These are phyloP conservation scores for Stellera chamaejasme DNA, from an alignment of 345 rosid species.

Conservation along the genomic window DNA sequence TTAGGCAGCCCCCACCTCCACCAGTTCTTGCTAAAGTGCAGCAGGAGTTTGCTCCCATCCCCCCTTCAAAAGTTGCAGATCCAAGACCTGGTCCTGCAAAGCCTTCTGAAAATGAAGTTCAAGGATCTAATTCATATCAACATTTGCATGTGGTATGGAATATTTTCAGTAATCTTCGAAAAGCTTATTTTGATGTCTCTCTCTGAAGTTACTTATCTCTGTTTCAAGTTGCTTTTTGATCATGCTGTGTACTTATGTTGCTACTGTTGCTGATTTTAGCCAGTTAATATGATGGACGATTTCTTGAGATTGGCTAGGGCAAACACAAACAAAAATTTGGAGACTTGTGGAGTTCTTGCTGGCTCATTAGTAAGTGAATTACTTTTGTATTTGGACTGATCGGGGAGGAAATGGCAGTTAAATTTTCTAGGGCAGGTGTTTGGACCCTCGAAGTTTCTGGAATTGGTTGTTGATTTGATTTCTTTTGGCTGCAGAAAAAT, in stretches of 20 bases:
- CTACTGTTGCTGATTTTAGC: constrained; percentile 27
- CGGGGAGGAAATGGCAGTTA: not conserved
- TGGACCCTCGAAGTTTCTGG: not conserved
- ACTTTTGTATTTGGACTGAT: not conserved
- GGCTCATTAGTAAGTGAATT: constrained; percentile 69
- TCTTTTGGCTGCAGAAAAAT: constrained; percentile 53
- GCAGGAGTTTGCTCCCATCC: constrained; percentile 50
- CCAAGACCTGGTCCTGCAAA: constrained; percentile 98
- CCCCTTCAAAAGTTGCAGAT: constrained; percentile 94
- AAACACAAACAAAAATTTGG: constrained; percentile 81
- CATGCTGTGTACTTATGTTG: constrained; percentile 12
- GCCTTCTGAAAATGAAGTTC: constrained; percentile 39
- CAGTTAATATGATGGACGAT: constrained; percentile 79
- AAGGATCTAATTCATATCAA: constrained; percentile 53
- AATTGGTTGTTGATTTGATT: constrained; percentile 15
- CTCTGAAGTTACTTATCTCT: too few relatives aligned
- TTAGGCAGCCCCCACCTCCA: constrained; percentile 87
- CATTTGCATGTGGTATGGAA: constrained; percentile 79
- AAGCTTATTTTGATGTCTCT: too few relatives aligned
- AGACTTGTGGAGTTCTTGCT: constrained; percentile 94
- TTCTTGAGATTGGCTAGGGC: constrained; percentile 73
- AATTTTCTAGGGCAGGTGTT: not conserved
- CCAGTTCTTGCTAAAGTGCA: constrained; percentile 88
- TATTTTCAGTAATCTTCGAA: not conserved
- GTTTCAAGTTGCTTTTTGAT: not conserved